A percentile compares a stretch with the other conserved stretches of the same genome.
phyloP scores from a whole-genome alignment of 495 filamentous ascomycete genomes.

The Bryoglossum gracile region DNA sequence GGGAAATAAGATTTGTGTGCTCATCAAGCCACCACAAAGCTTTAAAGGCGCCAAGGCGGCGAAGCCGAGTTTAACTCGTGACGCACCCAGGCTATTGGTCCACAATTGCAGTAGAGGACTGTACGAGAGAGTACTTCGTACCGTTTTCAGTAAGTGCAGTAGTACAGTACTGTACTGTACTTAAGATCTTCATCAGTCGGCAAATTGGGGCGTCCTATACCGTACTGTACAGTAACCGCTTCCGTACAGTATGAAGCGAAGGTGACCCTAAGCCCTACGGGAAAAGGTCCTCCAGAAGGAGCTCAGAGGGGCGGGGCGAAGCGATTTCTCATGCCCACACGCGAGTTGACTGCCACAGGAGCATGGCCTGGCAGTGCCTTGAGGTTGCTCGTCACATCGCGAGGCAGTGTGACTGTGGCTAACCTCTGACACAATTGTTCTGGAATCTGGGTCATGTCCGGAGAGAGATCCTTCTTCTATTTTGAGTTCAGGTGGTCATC shows the following conservation, averaged over 20 bases:
- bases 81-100: slow-evolving; percentile 6
- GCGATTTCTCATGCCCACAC: neutral
- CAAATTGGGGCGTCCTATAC: neutral
- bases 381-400: neutral
- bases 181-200: neutral
- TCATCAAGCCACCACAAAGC: too few species aligned
- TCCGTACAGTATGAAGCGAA: too few species aligned
- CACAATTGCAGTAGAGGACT: too few species aligned
- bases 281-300: neutral
- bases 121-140: too few species aligned
- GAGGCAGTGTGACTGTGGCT: neutral
- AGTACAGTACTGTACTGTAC: too few species aligned
- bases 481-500: slow-evolving; percentile 12
- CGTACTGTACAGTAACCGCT: too few species aligned
- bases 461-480: neutral
- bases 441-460: neutral
- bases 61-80: slow-evolving; percentile 4
- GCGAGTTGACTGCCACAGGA: neutral
- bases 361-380: neutral
- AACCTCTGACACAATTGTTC: neutral
- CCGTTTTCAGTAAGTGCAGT: too few species aligned
- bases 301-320: neutral
- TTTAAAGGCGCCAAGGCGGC: too few species aligned
- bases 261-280: slow-evolving; percentile 16
- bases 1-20: too few species aligned